phyloP scores from a whole-genome alignment of 1,284 basidiomycete genomes.

The Thecaphora thlaspeos region DNA sequence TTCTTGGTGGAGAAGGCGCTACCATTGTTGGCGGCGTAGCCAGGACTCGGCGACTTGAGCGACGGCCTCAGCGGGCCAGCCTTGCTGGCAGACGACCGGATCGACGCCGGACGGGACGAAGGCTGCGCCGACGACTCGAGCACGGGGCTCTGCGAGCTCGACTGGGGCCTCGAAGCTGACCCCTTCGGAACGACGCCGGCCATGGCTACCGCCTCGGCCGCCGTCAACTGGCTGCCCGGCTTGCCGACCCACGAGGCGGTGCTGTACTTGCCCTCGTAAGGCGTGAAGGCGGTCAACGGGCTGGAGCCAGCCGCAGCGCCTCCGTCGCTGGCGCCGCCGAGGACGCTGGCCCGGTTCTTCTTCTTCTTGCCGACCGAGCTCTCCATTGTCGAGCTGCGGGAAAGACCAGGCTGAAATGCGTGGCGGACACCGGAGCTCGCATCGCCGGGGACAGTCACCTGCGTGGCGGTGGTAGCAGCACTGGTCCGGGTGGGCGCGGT shows the following conservation, averaged over 20 bases:
- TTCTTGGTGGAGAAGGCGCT: conserved; percentile 27
- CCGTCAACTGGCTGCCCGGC: conserved; percentile 32
- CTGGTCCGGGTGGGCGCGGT: conserved; percentile 42
- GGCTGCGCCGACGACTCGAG: conserved; percentile 4
- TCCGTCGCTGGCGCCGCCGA: conserved; percentile 9
- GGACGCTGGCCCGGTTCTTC: conserved; percentile 26
- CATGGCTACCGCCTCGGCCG: conserved; percentile 43
- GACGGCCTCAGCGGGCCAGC: conserved; percentile 47
- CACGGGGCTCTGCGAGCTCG: conserved; percentile 2
- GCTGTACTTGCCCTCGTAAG: conserved; percentile 35
- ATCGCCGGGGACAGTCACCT: conserved; percentile 30
- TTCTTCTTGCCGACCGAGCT: conserved; percentile 43
- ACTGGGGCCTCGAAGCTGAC: conserved; percentile 10
- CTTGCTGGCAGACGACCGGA: conserved; percentile 33
- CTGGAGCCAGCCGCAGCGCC: conserved; percentile 5
- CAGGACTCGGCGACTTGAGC: conserved; percentile 36
- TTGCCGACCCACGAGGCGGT: conserved; percentile 42
- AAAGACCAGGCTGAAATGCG: conserved; percentile 15
- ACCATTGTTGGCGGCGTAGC: conserved; percentile 22
- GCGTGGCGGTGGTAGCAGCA: neutral
- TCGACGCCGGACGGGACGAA: conserved; percentile 24
- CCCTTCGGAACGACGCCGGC: conserved; percentile 37
- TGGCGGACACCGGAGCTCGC: conserved; percentile 23
- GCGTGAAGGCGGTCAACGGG: conserved; percentile 30
- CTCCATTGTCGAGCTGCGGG: conserved; percentile 32